phyloP scores from a whole-genome alignment of 345 rosid species.

The Salix exigua region DNA sequence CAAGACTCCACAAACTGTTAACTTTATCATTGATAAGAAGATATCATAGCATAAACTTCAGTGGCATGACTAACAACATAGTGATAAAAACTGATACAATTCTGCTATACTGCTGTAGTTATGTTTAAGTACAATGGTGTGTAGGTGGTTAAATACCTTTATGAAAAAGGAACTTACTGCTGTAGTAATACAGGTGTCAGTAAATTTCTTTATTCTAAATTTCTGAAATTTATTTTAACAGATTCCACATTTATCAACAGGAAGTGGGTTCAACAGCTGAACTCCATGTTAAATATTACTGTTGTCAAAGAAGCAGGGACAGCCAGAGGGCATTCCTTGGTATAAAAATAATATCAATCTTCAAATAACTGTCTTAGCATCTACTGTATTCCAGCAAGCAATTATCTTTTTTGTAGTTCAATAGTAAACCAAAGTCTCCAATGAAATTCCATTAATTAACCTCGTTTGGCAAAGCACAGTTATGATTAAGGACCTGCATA shows the following conservation, averaged over 20 bases:
- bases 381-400: conserved; percentile 3
- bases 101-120: background rate
- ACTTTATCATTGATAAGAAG: background rate
- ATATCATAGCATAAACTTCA: too few relatives aligned
- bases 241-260: conserved; percentile 5
- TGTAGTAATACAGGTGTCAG: background rate
- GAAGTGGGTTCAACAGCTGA: conserved; percentile 1
- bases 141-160: too few relatives aligned
- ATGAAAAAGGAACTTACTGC: background rate
- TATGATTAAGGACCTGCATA: conserved; percentile 36
- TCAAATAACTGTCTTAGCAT: background rate
- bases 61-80: background rate
- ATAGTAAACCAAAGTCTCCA: conserved; percentile 19
- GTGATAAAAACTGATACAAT: background rate
- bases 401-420: conserved; percentile 18
- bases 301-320: background rate
- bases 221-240: background rate
- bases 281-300: conserved; percentile 4
- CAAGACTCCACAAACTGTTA: background rate
- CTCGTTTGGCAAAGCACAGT: conserved; percentile 23
- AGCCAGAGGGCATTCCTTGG: background rate
- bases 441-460: conserved; percentile 32
- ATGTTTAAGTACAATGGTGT: too few relatives aligned
- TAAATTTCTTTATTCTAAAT: background rate
- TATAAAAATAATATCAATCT: background rate